These are phyloP conservation scores for Carallia brachiata DNA, from an alignment of 345 rosid species.

Conservation along the genomic window DNA sequence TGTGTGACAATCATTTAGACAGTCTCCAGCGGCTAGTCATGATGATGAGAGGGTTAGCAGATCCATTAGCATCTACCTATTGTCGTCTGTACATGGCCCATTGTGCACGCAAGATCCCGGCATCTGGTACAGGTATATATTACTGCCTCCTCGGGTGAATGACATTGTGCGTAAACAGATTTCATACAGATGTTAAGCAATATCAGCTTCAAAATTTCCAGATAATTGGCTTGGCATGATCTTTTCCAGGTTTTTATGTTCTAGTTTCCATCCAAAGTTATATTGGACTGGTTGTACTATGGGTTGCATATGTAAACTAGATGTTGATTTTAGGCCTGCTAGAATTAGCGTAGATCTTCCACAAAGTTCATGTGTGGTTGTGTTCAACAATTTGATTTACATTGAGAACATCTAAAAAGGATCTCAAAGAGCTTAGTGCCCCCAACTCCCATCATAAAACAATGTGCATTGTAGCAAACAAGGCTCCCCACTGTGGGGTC, in stretches of 20 bases:
- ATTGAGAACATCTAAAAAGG: no score
- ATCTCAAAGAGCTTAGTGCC: no score
- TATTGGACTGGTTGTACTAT: neutral
- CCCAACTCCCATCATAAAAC: no score
- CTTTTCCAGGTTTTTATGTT: neutral
- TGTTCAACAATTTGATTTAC: no score
- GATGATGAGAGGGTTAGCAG: conserved; percentile 87
- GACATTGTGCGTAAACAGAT: neutral
- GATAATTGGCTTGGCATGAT: neutral
- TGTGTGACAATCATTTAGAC: conserved; percentile 49
- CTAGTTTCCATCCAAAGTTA: neutral
- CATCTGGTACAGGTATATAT: conserved; percentile 49
- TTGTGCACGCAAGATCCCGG: conserved; percentile 59
- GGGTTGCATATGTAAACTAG: neutral
- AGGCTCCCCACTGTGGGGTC: no score
- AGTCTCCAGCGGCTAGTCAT: conserved; percentile 61
- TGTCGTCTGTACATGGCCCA: conserved; percentile 76
- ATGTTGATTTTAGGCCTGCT: no score
- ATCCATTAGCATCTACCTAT: conserved; percentile 79
- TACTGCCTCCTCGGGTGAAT: conserved; percentile 6
- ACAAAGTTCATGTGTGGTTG: neutral
- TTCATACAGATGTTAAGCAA: conserved; percentile 1
- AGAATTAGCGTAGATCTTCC: no score
- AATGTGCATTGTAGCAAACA: no score
- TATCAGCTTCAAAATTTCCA: neutral